Evolutionary conservation across 139 green algal genomes (phyloP).

Genomic region (Chlorella sp.): DNA sequence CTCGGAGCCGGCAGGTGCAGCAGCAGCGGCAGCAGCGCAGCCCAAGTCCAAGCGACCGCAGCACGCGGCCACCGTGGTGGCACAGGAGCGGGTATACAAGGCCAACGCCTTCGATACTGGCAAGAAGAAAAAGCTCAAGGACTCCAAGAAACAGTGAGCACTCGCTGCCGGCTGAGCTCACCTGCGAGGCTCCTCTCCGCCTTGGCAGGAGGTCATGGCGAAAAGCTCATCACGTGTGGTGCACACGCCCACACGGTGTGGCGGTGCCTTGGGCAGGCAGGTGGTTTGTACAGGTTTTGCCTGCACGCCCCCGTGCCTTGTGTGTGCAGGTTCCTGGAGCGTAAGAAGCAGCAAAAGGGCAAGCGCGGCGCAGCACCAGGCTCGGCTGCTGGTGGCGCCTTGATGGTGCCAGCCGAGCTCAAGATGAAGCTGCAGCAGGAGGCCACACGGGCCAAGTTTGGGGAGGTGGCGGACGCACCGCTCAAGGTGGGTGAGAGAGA

Average conservation of each 20-base stretch:
- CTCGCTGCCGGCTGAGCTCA: neutral
- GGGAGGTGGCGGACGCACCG: slow-evolving; percentile 20
- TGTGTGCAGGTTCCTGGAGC: neutral
- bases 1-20: neutral
- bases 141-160: neutral
- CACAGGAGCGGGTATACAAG: neutral
- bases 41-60: neutral
- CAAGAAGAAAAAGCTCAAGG: neutral
- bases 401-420: neutral
- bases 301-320: neutral
- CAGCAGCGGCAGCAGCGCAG: neutral
- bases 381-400: no score
- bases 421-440: slow-evolving; percentile 18
- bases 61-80: neutral
- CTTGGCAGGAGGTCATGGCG: neutral
- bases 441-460: slow-evolving; percentile 20
- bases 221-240: neutral
- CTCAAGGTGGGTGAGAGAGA: slow-evolving; percentile 6
- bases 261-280: neutral
- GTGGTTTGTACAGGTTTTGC: neutral
- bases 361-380: neutral
- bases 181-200: no score
- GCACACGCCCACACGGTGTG: neutral
- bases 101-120: neutral
- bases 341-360: neutral